A percentile compares a stretch with the other conserved stretches of the same genome.
Evolutionary conservation across 1,139 yeast genomes (phyloP).

Genomic region (Debaryomyces fabryi): DNA sequence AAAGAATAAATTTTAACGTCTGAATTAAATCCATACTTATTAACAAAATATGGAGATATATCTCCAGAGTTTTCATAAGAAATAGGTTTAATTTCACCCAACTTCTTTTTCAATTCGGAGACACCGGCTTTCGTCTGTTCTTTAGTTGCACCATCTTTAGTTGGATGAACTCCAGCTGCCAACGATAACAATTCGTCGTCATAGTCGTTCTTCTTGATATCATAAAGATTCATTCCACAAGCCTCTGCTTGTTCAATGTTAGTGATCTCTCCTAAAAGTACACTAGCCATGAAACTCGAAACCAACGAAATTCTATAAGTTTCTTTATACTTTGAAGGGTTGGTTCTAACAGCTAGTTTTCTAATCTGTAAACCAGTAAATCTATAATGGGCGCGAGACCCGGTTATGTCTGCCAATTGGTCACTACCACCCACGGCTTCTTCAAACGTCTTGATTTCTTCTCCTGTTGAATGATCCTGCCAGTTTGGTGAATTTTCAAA

Average conservation of each 20-base stretch:
- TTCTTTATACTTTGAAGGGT: slow-evolving; percentile 53
- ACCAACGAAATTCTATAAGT: slow-evolving; percentile 73
- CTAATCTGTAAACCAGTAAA: slow-evolving; percentile 91
- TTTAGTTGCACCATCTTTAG: slow-evolving; percentile 32
- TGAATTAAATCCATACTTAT: slow-evolving; percentile 60
- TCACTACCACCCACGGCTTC: slow-evolving; percentile 63
- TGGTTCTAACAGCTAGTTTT: slow-evolving; percentile 58
- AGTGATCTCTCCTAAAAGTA: slow-evolving; percentile 65
- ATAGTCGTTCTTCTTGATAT: slow-evolving; percentile 56
- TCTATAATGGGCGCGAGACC: slow-evolving; percentile 86
- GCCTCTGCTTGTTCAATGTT: slow-evolving; percentile 83
- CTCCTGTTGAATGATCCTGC: slow-evolving; percentile 90
- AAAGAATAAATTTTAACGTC: slow-evolving; percentile 65
- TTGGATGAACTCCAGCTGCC: slow-evolving; percentile 53
- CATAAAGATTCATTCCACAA: slow-evolving; percentile 90
- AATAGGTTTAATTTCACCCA: slow-evolving; percentile 56
- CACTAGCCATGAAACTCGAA: slow-evolving; percentile 75
- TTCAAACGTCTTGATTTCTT: slow-evolving; percentile 68
- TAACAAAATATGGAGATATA: slow-evolving; percentile 60
- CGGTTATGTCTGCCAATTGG: slow-evolving; percentile 67
- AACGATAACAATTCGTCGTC: slow-evolving; percentile 54
- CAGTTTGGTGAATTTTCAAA: slow-evolving; percentile 80
- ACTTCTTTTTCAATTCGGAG: slow-evolving; percentile 43
- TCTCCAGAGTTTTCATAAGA: slow-evolving; percentile 43
- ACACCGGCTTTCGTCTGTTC: slow-evolving; percentile 32